These are phyloP conservation scores for Pleurotus salmoneostramineus DNA, from an alignment of 768 basidiomycete genomes.

Conservation along the genomic window DNA sequence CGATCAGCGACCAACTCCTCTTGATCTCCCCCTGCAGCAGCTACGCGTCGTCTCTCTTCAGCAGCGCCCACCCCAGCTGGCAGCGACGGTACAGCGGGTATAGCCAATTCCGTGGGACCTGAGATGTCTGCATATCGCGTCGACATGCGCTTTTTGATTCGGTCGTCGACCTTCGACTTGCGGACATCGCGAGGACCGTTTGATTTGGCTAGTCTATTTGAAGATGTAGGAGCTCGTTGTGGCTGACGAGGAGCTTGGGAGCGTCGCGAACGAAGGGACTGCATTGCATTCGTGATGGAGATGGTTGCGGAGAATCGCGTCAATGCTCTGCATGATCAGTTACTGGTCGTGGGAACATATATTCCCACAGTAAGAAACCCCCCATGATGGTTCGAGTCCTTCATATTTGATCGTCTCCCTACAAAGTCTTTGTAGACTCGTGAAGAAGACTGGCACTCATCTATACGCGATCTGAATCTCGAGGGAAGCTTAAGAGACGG, in stretches of 20 bases:
- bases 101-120: constrained; percentile 51
- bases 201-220: constrained; percentile 29
- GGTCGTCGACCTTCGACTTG: constrained; percentile 72
- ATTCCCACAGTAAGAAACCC: neutral
- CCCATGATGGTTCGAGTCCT: too few species aligned
- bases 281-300: constrained; percentile 30
- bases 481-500: too few species aligned
- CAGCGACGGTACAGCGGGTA: constrained; percentile 59
- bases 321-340: neutral
- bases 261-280: constrained; percentile 51
- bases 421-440: too few species aligned
- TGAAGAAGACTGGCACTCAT: too few species aligned
- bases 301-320: neutral
- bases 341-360: neutral
- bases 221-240: constrained; percentile 17
- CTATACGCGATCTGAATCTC: too few species aligned
- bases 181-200: constrained; percentile 35
- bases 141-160: constrained; percentile 95
- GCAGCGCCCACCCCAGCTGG: constrained; percentile 39
- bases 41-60: constrained; percentile 17
- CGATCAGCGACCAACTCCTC: constrained; percentile 48
- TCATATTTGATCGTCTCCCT: too few species aligned
- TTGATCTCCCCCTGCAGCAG: constrained; percentile 24
- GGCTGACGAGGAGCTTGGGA: constrained; percentile 42
- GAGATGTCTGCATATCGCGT: constrained; percentile 90